Conservation (phyloP, 495 filamentous ascomycete genomes). For the Poronia punctata region DNA sequence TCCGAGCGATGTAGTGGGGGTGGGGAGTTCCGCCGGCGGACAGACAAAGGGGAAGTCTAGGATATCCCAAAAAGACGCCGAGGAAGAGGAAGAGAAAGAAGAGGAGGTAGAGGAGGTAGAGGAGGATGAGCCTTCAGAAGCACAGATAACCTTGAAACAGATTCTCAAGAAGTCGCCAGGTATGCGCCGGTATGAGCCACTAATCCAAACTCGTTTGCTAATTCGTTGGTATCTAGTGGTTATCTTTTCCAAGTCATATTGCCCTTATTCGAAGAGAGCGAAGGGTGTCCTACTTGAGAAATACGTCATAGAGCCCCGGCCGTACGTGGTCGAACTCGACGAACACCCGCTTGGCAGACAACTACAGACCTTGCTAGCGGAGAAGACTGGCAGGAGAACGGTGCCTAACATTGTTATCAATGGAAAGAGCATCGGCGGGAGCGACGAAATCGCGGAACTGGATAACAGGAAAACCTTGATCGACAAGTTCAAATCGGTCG, state of each 20-base stretch:
- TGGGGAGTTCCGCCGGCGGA: slow-evolving; percentile 55
- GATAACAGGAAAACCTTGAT: slow-evolving; percentile 61
- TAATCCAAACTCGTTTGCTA: neutral
- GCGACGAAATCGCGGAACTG: slow-evolving; percentile 74
- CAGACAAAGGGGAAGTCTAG: slow-evolving; percentile 43
- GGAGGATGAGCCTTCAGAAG: slow-evolving; percentile 43
- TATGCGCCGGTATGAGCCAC: slow-evolving; percentile 33
- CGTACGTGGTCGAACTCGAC: slow-evolving; percentile 88
- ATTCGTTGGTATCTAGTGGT: slow-evolving; percentile 54
- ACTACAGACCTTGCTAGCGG: slow-evolving; percentile 61
- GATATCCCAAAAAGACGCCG: slow-evolving; percentile 22
- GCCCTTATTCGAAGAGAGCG: slow-evolving; percentile 73
- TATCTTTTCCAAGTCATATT: slow-evolving; percentile 93
- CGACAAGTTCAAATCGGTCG: slow-evolving; percentile 65
- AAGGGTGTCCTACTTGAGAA: slow-evolving; percentile 75
- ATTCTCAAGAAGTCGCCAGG: slow-evolving; percentile 79
- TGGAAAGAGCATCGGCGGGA: slow-evolving; percentile 83
- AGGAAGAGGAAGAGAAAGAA: slow-evolving; percentile 41
- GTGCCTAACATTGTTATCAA: slow-evolving; percentile 89
- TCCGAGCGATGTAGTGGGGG: slow-evolving; percentile 39
- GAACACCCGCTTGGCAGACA: slow-evolving; percentile 63
- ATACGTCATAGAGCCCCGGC: slow-evolving; percentile 74
- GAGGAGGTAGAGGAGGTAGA: slow-evolving; percentile 33
- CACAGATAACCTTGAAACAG: slow-evolving; percentile 57
- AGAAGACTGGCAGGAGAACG: slow-evolving; percentile 71